These are phyloP conservation scores for Populus alba DNA, from an alignment of 345 rosid genomes.

Conservation along the genomic window DNA sequence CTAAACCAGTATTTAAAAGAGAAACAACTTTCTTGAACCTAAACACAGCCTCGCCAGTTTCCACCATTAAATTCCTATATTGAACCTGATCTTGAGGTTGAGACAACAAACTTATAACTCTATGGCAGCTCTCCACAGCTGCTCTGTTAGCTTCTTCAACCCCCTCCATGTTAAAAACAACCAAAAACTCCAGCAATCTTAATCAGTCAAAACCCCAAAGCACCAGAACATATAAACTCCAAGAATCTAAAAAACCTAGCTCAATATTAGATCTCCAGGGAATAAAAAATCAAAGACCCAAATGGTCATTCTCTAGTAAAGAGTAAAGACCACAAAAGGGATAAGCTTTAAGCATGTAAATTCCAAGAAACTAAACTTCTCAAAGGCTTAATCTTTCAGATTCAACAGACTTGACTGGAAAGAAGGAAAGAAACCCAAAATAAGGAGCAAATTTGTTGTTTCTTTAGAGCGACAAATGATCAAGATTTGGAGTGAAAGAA, in stretches of 20 bases:
- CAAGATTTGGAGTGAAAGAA: slow-evolving; percentile 5
- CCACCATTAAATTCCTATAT: slow-evolving; percentile 53
- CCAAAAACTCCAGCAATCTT: slow-evolving; percentile 28
- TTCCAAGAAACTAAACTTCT: slow-evolving; percentile 7
- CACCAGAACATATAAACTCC: slow-evolving; percentile 21
- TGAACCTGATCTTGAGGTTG: slow-evolving; percentile 63
- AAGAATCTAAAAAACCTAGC: slow-evolving; percentile 1
- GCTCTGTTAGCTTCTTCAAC: slow-evolving; percentile 83
- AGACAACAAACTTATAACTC: slow-evolving; percentile 57
- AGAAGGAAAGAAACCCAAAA: slow-evolving; percentile 5
- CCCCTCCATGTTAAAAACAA: slow-evolving; percentile 59
- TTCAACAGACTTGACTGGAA: neutral
- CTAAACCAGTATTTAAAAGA: slow-evolving; percentile 64
- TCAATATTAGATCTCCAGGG: slow-evolving; percentile 11
- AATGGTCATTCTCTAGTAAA: slow-evolving; percentile 25
- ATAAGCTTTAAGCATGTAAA: slow-evolving; percentile 13
- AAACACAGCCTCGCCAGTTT: slow-evolving; percentile 81
- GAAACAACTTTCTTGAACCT: slow-evolving; percentile 81
- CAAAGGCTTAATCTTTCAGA: neutral
- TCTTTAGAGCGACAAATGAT: slow-evolving; percentile 7
- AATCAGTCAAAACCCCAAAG: slow-evolving; percentile 12
- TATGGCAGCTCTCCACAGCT: slow-evolving; percentile 85
- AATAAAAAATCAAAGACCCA: slow-evolving; percentile 22
- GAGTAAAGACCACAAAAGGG: slow-evolving; percentile 6
- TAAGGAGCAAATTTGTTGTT: slow-evolving; percentile 8